These are phyloP conservation scores for Eucalyptus pauciflora DNA, from an alignment of 345 rosid genomes.

Conservation along the genomic window DNA sequence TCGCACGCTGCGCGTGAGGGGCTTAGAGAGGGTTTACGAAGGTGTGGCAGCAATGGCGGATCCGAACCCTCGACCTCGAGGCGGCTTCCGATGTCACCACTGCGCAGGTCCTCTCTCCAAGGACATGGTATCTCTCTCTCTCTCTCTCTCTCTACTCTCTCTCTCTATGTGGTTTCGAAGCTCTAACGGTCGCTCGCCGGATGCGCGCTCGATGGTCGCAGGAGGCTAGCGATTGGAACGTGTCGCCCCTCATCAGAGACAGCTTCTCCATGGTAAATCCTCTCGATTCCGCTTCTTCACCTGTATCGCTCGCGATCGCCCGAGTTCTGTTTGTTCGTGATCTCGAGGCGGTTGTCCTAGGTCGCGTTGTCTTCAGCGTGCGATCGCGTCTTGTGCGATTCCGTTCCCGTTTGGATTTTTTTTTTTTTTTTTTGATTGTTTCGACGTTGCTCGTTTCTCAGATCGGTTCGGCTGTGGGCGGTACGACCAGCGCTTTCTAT, in stretches of 20 bases:
- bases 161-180: not conserved
- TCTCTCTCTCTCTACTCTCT: not conserved
- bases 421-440: not conserved
- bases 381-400: not conserved
- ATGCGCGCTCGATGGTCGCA: conserved; percentile 4
- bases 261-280: conserved; percentile 78
- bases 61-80: conserved; percentile 10
- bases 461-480: conserved; percentile 96
- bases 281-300: not conserved
- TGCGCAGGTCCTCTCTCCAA: conserved; percentile 89
- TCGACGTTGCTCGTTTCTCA: not conserved
- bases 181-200: not conserved
- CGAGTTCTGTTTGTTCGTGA: not conserved
- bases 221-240: conserved; percentile 87
- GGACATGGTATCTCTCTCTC: conserved; percentile 37
- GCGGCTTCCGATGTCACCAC: conserved; percentile 51
- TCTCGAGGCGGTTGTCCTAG: not conserved
- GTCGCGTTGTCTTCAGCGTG: not conserved
- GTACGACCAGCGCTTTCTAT: conserved; percentile 61
- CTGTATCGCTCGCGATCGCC: not conserved
- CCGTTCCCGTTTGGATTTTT: not conserved
- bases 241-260: conserved; percentile 72
- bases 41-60: conserved; percentile 14
- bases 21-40: not conserved
- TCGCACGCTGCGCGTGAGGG: not conserved